Evolutionary conservation across 2,329 filamentous ascomycete species (phyloP), one percentile per base, ranked within the genome.

Genomic region (Monosporascus sp.): DNA sequence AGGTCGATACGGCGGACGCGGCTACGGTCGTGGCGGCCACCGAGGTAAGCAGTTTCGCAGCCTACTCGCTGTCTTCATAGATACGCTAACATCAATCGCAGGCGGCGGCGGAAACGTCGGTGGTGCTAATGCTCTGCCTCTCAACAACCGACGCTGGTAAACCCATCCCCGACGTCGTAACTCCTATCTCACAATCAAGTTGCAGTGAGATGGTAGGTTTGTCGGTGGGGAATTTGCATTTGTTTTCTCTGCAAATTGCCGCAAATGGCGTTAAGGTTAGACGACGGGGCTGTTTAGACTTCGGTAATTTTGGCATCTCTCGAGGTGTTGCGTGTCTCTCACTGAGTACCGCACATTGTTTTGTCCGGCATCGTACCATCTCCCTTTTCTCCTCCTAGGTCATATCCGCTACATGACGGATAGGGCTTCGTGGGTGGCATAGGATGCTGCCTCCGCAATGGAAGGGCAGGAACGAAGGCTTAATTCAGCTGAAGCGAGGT

Each of bases 1-100:
- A 62, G 84, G 89, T 66, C 81, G 87, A 60, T 86, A 83, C 66
- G 84, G 87, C 66, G 85, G 82, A 65, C 76, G 82, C 62, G 78
- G 89, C 65, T 87, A 87, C 70, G 81, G 87, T 65, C 84, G 87
- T 62, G 81, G 84, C 63, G 79, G 84, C 61, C 76, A 62, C 58
- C 60, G 66, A 63, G 65, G 65, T 68, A 63, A 26, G 63, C 52
- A 79, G 59, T 51, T 19, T 19, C 31, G 35, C 16, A 46, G 45
- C 14, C 22, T 49, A 19, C 35, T 11, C 24, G 7, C n/a, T 26
- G 20, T 44, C n/a, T 48, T 24, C 11, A 46, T n/a, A 17, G 19
- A 38, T 37, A 49, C 50, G 48, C 48, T 54, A 48, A 58, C 50
- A 53, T 54, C 51, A 43, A 3, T 19, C 45, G n/a, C 48, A 43